Percentiles rank a stretch among this genome's conserved stretches.
phyloP scores from a whole-genome alignment of 768 basidiomycete genomes.

The Exidia glandulosa region DNA sequence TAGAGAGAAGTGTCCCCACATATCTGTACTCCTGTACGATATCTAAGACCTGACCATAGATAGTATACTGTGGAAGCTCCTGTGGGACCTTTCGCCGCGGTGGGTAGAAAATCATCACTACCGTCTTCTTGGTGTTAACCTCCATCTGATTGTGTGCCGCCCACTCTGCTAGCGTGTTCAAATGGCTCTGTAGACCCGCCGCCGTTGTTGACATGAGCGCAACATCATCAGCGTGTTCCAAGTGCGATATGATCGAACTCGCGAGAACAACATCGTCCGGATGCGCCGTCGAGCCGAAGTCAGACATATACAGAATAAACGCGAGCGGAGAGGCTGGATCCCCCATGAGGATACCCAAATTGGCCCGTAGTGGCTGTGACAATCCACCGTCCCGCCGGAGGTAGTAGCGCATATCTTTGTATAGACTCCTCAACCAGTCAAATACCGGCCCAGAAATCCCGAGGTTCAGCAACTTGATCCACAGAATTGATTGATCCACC shows the following conservation, averaged over 20 bases:
- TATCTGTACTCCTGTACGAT: constrained; percentile 1
- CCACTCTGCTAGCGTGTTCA: constrained; percentile 8
- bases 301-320: constrained; percentile 8
- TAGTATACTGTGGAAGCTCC: no score
- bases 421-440: constrained; percentile 19
- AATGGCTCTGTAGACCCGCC: constrained; percentile 10
- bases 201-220: constrained; percentile 8
- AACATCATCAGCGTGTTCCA: constrained; percentile 18
- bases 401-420: constrained; percentile 12
- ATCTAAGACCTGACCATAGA: not conserved
- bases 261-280: constrained; percentile 7
- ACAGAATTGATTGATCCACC: constrained; percentile 5
- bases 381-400: constrained; percentile 8
- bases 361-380: constrained; percentile 2
- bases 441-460: constrained; percentile 15
- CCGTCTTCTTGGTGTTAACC: constrained; percentile 10
- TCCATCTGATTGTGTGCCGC: constrained; percentile 9
- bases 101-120: constrained; percentile 11
- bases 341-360: constrained; percentile 10
- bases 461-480: constrained; percentile 6
- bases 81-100: not conserved
- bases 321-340: constrained; percentile 12
- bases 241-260: constrained; percentile 7
- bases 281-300: constrained; percentile 4
- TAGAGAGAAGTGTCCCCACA: constrained; percentile 4